phyloP scores from a whole-genome alignment of 495 filamentous ascomycete genomes.

The Neurospora tetrasperma region DNA sequence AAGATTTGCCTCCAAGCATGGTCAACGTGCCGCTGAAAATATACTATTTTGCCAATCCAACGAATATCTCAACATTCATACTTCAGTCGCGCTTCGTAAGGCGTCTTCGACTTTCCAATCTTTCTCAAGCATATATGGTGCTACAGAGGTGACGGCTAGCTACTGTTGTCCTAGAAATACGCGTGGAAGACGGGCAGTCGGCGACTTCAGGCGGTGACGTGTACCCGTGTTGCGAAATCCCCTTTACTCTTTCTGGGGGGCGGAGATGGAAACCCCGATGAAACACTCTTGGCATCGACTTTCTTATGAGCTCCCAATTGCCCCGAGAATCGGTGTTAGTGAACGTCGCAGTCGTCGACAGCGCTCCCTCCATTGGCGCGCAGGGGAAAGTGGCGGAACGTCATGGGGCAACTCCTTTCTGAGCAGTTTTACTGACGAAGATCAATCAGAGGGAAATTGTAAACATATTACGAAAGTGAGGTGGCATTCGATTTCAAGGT shows the following conservation, averaged over 20 bases:
- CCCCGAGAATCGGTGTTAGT: neutral
- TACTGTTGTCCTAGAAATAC: neutral
- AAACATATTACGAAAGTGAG: constrained; percentile 7
- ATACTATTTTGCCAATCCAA: neutral
- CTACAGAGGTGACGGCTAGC: neutral
- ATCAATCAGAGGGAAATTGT: constrained; percentile 1
- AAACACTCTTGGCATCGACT: neutral
- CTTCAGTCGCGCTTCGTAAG: neutral
- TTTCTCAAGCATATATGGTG: neutral
- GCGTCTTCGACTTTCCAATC: neutral
- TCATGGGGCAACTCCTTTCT: neutral
- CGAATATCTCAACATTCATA: neutral
- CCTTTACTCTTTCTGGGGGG: constrained; percentile 1
- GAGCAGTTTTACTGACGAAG: neutral
- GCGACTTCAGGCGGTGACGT: neutral
- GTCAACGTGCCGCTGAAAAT: neutral
- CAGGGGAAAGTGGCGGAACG: neutral
- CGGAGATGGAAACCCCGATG: constrained; percentile 8
- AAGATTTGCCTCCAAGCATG: neutral
- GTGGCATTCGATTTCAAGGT: neutral
- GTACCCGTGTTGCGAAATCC: constrained; percentile 1
- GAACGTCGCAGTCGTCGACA: neutral
- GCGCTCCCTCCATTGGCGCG: constrained; percentile 6
- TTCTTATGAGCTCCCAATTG: constrained; percentile 3
- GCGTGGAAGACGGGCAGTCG: neutral